Conservation (phyloP, 805 yeast species). For the Monosporozyma servazzii region DNA sequence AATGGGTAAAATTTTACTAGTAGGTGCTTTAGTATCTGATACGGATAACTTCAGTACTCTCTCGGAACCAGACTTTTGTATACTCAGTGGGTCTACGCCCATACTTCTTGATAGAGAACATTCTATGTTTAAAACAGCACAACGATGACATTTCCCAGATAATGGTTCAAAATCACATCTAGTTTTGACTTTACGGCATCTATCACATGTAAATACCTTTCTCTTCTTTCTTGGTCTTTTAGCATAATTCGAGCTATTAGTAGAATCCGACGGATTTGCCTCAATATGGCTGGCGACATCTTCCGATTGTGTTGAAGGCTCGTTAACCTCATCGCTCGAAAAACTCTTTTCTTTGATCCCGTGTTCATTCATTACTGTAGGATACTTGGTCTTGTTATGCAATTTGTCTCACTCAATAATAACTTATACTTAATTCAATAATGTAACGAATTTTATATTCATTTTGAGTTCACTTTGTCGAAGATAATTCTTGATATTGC, state of each 20-base stretch:
- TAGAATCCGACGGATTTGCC: background rate
- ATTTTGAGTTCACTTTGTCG: background rate
- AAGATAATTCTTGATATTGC: background rate
- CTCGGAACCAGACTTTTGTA: background rate
- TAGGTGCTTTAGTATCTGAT: background rate
- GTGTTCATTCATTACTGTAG: background rate
- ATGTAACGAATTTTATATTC: background rate
- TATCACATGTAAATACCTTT: slow-evolving; percentile 38
- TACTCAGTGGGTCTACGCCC: background rate
- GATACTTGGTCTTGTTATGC: background rate
- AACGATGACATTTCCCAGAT: slow-evolving; percentile 42
- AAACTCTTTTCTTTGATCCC: background rate
- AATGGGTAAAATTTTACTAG: background rate
- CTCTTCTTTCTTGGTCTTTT: slow-evolving; percentile 30
- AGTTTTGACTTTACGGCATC: slow-evolving; percentile 48
- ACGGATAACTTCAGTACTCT: background rate
- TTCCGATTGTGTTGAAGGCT: background rate
- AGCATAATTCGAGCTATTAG: background rate
- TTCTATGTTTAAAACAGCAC: slow-evolving; percentile 37
- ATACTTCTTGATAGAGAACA: slow-evolving; percentile 34
- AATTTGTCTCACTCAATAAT: too few species aligned
- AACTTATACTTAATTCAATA: too few species aligned
- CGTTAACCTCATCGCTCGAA: background rate
- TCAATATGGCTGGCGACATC: background rate
- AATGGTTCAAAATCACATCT: slow-evolving; percentile 44